Conservation (phyloP, 2,329 filamentous ascomycete genomes). For the Xylaria sp. region DNA sequence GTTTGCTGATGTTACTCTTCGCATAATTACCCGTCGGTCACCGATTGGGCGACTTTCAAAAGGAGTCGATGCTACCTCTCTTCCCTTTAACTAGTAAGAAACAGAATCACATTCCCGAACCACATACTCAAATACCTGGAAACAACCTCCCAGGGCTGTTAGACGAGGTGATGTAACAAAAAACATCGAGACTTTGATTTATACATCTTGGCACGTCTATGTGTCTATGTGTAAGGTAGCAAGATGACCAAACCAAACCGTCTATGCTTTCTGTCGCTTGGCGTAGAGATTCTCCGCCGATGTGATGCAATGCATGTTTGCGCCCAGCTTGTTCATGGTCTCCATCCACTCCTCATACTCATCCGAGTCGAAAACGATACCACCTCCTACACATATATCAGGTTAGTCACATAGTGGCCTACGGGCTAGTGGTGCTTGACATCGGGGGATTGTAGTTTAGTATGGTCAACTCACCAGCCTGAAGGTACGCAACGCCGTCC, state of each 20-base stretch:
- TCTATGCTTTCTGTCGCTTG: slow-evolving; percentile 48
- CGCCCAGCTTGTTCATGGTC: slow-evolving; percentile 93
- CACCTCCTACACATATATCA: slow-evolving; percentile 66
- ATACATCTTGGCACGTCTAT: slow-evolving; percentile 19
- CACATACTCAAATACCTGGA: neutral
- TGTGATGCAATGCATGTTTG: slow-evolving; percentile 89
- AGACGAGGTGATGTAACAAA: neutral
- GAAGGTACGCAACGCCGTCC: slow-evolving; percentile 89
- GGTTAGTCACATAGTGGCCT: slow-evolving; percentile 8
- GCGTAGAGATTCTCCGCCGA: slow-evolving; percentile 78
- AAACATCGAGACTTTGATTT: slow-evolving; percentile 8
- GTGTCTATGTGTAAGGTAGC: neutral
- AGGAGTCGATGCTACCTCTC: neutral
- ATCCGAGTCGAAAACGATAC: slow-evolving; percentile 95
- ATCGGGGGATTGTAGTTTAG: slow-evolving; percentile 6
- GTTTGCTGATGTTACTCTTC: neutral
- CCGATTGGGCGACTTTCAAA: neutral
- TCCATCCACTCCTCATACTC: slow-evolving; percentile 92
- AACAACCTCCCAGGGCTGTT: neutral
- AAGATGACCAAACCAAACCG: neutral
- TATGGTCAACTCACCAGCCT: slow-evolving; percentile 67
- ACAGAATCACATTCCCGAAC: neutral
- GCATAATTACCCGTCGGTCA: neutral
- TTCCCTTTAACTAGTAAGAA: neutral
- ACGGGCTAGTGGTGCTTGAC: neutral